Evolutionary conservation across 2,329 filamentous ascomycete species (phyloP).

Genomic region (Trichoderma simmonsii): DNA sequence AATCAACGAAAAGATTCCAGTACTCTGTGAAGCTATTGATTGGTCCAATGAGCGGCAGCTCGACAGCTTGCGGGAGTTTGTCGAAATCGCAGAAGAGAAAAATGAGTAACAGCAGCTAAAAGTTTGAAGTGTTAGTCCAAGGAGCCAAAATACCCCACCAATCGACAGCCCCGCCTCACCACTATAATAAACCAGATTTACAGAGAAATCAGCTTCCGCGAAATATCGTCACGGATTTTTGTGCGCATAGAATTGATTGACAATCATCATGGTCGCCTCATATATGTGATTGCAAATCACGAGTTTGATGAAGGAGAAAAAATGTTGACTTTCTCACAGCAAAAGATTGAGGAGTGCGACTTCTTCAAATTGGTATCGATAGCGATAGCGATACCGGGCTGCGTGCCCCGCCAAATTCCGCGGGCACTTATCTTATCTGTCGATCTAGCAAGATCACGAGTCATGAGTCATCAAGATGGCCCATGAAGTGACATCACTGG

Average conservation of each 20-base stretch:
- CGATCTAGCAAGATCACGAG: not conserved
- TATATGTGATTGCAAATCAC: not conserved
- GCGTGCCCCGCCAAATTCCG: not conserved
- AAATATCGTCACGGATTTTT: not conserved
- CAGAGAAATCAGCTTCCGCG: not conserved
- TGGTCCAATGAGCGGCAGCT: not conserved
- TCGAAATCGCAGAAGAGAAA: not conserved
- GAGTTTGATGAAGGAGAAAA: not conserved
- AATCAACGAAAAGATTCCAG: not conserved
- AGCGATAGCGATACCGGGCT: not conserved
- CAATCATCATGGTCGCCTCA: not conserved
- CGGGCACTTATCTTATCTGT: slow-evolving; percentile 2
- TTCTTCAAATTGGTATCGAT: not conserved
- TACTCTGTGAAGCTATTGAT: not conserved
- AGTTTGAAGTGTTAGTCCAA: not conserved
- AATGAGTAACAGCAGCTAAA: not conserved
- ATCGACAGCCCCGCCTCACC: not conserved
- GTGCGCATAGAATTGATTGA: not conserved
- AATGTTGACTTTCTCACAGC: too few species aligned
- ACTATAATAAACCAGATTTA: not conserved
- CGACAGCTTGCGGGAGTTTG: not conserved
- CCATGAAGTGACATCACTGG: not conserved
- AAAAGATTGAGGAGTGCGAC: not conserved
- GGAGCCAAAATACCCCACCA: not conserved
- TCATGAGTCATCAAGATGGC: not conserved